Base-by-base conservation (phyloP, 2,329 filamentous ascomycete genomes). In the Aspergillus costaricaensis region DNA sequence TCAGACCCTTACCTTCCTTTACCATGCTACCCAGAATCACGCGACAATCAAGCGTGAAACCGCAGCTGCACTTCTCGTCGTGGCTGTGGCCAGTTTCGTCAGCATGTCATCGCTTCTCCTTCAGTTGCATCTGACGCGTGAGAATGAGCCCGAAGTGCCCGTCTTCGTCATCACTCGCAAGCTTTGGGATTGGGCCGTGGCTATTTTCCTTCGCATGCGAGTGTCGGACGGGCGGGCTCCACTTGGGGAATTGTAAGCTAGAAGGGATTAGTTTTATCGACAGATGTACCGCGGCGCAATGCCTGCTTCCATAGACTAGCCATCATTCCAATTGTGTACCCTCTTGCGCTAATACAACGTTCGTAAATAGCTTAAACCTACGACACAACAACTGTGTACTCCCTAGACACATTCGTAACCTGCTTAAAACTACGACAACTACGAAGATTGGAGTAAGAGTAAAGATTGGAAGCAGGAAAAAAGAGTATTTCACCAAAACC, bases 21-120 rank as follows among this genome's bases (percentile, higher is more conserved):
- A 93, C 76, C 90, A 92, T 73, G 81, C 90, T 62, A 91, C 88
- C 14, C 88, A 92, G 75, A 88, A 89, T 67, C 90, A 90, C 71
- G 89, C 91, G 72, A 91, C 88, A 70, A 92, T 92, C 68, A 86
- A 88, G 70, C 91, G 90, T 70, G 90, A 92, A 78, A 92, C 90
- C 1, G 87, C 87, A 50, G 89, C 89, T 9, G 91, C 89, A n/a
- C 84, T 92, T 64, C 87, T 88, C 67, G 87, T 92, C 65, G 91
- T 92, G 72, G 91, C 88, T 55, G 86, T 90, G 63, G 88, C 89
- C 39, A 90, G 87, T 76, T 92, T 91, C 77, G 83, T 91, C 68
- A 91, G 86, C 77, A 90, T 92, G 87, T 83, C 87, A 56, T 84
- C 85, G 10, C 77, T 92, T 54, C 80, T 92, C 19, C 76, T 86